These are phyloP conservation scores for Salix caprea DNA, from an alignment of 345 rosid genomes.

Conservation along the genomic window DNA sequence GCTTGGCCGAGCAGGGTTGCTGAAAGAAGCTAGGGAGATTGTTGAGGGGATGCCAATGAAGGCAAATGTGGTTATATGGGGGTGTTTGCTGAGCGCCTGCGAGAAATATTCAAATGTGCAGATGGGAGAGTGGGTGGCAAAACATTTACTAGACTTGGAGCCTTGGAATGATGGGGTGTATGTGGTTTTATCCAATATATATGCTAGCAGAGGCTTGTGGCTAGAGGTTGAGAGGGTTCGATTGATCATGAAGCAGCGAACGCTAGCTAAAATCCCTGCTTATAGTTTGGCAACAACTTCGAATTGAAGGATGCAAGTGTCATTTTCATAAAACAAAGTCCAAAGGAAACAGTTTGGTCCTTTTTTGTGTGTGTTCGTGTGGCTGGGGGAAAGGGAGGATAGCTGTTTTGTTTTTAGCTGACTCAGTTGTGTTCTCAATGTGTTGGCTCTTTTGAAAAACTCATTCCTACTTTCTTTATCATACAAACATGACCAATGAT, in stretches of 20 bases:
- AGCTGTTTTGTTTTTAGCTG: no score
- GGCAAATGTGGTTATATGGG: slow-evolving; percentile 70
- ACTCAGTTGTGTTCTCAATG: no score
- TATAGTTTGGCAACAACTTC: slow-evolving; percentile 48
- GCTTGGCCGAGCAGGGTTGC: slow-evolving; percentile 64
- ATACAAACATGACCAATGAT: no score
- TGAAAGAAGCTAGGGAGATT: slow-evolving; percentile 58
- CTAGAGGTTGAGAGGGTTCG: slow-evolving; percentile 69
- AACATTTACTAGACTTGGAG: slow-evolving; percentile 56
- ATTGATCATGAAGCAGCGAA: slow-evolving; percentile 50
- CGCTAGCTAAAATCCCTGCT: slow-evolving; percentile 56
- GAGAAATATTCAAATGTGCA: slow-evolving; percentile 74
- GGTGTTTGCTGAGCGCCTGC: slow-evolving; percentile 87
- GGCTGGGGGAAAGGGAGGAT: no score
- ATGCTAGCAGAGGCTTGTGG: slow-evolving; percentile 75
- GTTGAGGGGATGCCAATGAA: slow-evolving; percentile 76
- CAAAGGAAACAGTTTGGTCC: no score
- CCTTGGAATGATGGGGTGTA: slow-evolving; percentile 83
- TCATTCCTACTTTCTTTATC: no score
- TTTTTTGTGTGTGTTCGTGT: no score
- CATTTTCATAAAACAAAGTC: no score
- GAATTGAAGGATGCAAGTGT: slow-evolving; percentile 7
- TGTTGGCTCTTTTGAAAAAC: no score
- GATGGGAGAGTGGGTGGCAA: slow-evolving; percentile 84
- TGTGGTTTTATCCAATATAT: slow-evolving; percentile 78